Evolutionary conservation across 163 green algal species (phyloP).

Genomic region (Botryococcus braunii): DNA sequence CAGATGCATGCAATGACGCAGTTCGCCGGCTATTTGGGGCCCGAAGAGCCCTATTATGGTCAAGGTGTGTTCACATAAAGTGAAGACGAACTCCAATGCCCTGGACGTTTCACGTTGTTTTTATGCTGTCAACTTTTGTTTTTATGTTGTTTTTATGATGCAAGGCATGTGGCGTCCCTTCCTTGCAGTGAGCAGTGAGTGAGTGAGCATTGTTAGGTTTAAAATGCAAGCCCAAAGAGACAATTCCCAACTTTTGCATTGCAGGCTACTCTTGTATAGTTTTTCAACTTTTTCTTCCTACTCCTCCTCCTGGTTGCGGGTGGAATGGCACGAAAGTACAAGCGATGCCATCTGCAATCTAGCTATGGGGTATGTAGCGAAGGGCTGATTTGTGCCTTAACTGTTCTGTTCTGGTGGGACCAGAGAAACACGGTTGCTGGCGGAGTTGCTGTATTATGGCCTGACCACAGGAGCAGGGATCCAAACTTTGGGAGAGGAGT

Average conservation of each 20-base stretch:
- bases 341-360: background rate
- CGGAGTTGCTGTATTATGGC: constrained; percentile 52
- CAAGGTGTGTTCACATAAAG: constrained; percentile 31
- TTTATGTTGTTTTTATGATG: background rate
- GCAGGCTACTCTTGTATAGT: too few relatives aligned
- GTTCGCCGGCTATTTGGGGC: constrained; percentile 50
- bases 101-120: background rate
- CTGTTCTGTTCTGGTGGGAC: too few relatives aligned
- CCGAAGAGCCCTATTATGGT: constrained; percentile 40
- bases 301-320: too few relatives aligned
- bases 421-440: constrained; percentile 53
- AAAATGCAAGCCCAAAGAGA: too few relatives aligned
- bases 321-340: background rate
- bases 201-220: too few relatives aligned
- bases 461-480: constrained; percentile 58
- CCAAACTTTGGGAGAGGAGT: constrained; percentile 73
- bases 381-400: too few relatives aligned
- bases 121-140: background rate
- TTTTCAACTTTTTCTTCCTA: too few relatives aligned
- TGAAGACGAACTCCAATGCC: too few relatives aligned
- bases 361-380: too few relatives aligned
- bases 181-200: too few relatives aligned
- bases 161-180: background rate
- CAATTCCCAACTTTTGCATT: too few relatives aligned
- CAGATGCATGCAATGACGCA: constrained; percentile 48